Evolutionary conservation across 495 filamentous ascomycete genomes (phyloP).

Genomic region (Talaromyces thailandensis): DNA sequence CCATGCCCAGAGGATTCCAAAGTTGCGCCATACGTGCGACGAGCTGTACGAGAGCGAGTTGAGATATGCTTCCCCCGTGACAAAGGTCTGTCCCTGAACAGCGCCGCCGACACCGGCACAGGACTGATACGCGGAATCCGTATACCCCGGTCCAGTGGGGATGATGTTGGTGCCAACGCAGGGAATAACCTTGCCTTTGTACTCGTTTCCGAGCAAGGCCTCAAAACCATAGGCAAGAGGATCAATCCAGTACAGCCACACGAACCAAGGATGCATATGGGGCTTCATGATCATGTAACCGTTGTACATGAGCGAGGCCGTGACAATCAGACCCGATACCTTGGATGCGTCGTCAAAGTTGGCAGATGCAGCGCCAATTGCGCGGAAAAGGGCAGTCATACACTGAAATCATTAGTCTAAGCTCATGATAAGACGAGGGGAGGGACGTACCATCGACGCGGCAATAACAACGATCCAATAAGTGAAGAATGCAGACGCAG

Average conservation of each 20-base stretch:
- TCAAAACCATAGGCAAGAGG: slow-evolving; percentile 69
- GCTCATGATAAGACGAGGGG: slow-evolving; percentile 6
- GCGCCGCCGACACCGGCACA: slow-evolving; percentile 48
- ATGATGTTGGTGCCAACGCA: slow-evolving; percentile 42
- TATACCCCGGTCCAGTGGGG: slow-evolving; percentile 27
- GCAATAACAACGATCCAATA: slow-evolving; percentile 38
- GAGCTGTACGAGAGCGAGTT: slow-evolving; percentile 39
- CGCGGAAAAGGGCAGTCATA: slow-evolving; percentile 44
- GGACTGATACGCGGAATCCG: slow-evolving; percentile 24
- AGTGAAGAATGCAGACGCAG: slow-evolving; percentile 45
- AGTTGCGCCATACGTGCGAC: slow-evolving; percentile 38
- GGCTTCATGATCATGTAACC: slow-evolving; percentile 62
- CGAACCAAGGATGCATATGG: slow-evolving; percentile 68
- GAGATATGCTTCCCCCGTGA: slow-evolving; percentile 40
- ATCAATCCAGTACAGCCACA: slow-evolving; percentile 66
- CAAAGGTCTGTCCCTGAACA: slow-evolving; percentile 27
- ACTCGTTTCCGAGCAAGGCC: slow-evolving; percentile 58
- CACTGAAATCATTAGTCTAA: slow-evolving; percentile 16
- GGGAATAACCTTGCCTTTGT: slow-evolving; percentile 40
- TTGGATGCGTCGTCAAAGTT: slow-evolving; percentile 49
- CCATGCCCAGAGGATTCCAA: slow-evolving; percentile 37
- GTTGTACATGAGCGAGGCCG: slow-evolving; percentile 53
- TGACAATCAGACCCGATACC: slow-evolving; percentile 33
- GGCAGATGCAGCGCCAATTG: slow-evolving; percentile 37
- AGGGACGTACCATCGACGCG: slow-evolving; percentile 22